Percentiles rank a stretch among this genome's conserved stretches.
phyloP scores from a whole-genome alignment of 2,329 filamentous ascomycete species.

The Diaporthe australafricana region DNA sequence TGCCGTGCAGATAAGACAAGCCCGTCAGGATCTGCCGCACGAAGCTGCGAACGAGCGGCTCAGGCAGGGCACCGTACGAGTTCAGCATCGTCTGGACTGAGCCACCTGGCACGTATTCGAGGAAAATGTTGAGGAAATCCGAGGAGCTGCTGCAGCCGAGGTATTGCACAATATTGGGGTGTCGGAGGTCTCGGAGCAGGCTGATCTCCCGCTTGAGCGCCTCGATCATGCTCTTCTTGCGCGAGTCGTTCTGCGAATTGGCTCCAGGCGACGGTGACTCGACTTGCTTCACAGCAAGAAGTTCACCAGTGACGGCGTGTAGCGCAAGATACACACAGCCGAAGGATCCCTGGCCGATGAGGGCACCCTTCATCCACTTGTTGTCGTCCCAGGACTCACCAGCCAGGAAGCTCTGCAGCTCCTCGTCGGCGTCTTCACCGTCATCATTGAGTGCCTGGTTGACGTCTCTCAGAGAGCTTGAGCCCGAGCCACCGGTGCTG shows the following conservation, averaged over 20 bases:
- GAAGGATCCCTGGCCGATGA: conserved; percentile 97
- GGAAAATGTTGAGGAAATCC: conserved; percentile 97
- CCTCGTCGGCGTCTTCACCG: conserved; percentile 90
- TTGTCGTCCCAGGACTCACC: conserved; percentile 96
- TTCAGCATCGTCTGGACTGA: conserved; percentile 99
- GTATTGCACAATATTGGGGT: conserved; percentile 98
- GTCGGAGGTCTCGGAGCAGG: conserved; percentile 91
- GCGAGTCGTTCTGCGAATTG: conserved; percentile 84
- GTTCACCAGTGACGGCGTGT: conserved; percentile 94
- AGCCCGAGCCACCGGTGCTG: conserved; percentile 67
- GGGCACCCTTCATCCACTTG: conserved; percentile 99
- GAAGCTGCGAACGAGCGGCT: conserved; percentile 95
- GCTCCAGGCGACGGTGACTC: conserved; percentile 84
- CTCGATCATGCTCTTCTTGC: conserved; percentile 98
- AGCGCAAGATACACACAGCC: conserved; percentile 95
- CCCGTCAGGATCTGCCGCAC: conserved; percentile 95
- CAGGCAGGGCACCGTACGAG: conserved; percentile 94
- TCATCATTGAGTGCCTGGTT: conserved; percentile 89
- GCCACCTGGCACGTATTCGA: conserved; percentile 97
- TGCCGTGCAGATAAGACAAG: conserved; percentile 90
- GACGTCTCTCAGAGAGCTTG: conserved; percentile 84
- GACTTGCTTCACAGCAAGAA: conserved; percentile 98
- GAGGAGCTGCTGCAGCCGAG: conserved; percentile 93
- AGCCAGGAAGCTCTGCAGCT: conserved; percentile 88
- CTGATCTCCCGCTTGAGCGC: conserved; percentile 97